These are phyloP conservation scores for Candida buenavistaensis DNA, from an alignment of 1,139 yeast species.

Conservation along the genomic window DNA sequence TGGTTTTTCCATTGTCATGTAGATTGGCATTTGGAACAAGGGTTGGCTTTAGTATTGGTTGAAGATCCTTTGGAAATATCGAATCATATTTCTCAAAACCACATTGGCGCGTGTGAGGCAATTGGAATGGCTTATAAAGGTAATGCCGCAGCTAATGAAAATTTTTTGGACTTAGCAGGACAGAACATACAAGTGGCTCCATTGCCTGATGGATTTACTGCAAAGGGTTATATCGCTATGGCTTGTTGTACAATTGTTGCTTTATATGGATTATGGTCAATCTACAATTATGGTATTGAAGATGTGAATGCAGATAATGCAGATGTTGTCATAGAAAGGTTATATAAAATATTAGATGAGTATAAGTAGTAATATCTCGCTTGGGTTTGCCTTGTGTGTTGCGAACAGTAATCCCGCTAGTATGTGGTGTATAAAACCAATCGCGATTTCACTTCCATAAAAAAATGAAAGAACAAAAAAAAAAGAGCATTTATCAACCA, in stretches of 20 bases:
- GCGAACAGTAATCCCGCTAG: too few relatives aligned
- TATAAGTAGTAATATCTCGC: slow-evolving; percentile 20
- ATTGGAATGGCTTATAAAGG: slow-evolving; percentile 55
- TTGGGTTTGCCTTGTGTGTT: too few relatives aligned
- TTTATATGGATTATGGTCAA: slow-evolving; percentile 71
- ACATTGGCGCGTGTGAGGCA: slow-evolving; percentile 58
- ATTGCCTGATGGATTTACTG: slow-evolving; percentile 86
- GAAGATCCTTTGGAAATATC: slow-evolving; percentile 61
- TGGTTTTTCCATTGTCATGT: slow-evolving; percentile 70
- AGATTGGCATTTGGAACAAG: slow-evolving; percentile 66
- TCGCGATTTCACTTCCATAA: too few relatives aligned
- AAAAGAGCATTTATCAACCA: too few relatives aligned
- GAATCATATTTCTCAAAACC: slow-evolving; percentile 51
- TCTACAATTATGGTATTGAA: slow-evolving; percentile 79
- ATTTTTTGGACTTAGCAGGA: slow-evolving; percentile 68
- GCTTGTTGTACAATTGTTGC: slow-evolving; percentile 80
- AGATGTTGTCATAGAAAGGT: slow-evolving; percentile 50
- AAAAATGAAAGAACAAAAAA: too few relatives aligned
- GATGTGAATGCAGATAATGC: slow-evolving; percentile 61
- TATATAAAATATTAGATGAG: slow-evolving; percentile 42
- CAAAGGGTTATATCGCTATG: slow-evolving; percentile 86
- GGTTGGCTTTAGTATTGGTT: slow-evolving; percentile 51
- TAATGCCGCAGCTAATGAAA: slow-evolving; percentile 82
- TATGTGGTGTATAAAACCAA: too few relatives aligned
- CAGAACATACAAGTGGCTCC: slow-evolving; percentile 63